Conservation (phyloP, 1,139 yeast species). For the Tardiomyces digboiensis region DNA sequence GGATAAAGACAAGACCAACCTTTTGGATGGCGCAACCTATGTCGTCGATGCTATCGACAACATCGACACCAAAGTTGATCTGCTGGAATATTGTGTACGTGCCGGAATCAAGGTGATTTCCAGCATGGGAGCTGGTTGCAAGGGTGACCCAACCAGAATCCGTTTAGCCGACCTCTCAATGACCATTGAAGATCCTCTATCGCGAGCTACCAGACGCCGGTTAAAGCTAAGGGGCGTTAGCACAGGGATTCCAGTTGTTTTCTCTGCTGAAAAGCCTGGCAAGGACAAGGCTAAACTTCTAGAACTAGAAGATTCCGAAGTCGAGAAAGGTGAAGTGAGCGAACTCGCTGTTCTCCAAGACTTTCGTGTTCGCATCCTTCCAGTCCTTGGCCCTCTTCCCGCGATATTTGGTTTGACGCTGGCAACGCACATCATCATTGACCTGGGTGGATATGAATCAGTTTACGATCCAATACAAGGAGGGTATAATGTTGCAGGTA, state of each 20-base stretch:
- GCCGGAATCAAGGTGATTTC: slow-evolving; percentile 53
- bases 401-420: slow-evolving; percentile 90
- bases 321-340: slow-evolving; percentile 72
- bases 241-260: slow-evolving; percentile 76
- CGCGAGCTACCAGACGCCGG: slow-evolving; percentile 80
- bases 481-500: slow-evolving; percentile 60
- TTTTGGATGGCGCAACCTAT: slow-evolving; percentile 52
- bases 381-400: slow-evolving; percentile 95
- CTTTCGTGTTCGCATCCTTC: slow-evolving; percentile 87
- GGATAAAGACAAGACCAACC: slow-evolving; percentile 52
- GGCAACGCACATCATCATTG: slow-evolving; percentile 73
- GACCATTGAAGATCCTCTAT: slow-evolving; percentile 88
- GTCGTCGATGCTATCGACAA: slow-evolving; percentile 94
- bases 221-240: slow-evolving; percentile 69
- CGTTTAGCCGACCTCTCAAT: slow-evolving; percentile 67
- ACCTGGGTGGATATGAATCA: slow-evolving; percentile 59
- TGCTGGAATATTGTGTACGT: slow-evolving; percentile 61
- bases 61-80: slow-evolving; percentile 88
- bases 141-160: slow-evolving; percentile 78
- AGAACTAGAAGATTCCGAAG: slow-evolving; percentile 75
- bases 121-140: slow-evolving; percentile 95
- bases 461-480: slow-evolving; percentile 47
- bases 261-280: slow-evolving; percentile 93
- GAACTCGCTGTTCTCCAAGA: slow-evolving; percentile 81
- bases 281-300: slow-evolving; percentile 82